These are phyloP conservation scores for Colletotrichum acutatum DNA, from an alignment of 2,329 filamentous ascomycete genomes.

Conservation along the genomic window DNA sequence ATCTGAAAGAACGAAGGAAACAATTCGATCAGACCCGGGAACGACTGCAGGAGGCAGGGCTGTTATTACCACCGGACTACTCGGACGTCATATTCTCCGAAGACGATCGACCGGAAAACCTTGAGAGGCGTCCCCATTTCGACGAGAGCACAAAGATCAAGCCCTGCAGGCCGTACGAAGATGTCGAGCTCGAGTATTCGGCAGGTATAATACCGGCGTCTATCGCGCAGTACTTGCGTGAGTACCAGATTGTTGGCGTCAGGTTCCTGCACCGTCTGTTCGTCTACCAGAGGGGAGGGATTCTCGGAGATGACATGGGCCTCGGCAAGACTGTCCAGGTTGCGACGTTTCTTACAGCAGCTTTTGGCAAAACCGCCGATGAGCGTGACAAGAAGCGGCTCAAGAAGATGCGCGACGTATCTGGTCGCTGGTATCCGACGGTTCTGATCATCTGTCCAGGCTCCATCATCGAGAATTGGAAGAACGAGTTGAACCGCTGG, in stretches of 20 bases:
- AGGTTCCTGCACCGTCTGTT: constrained; percentile 89
- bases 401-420: constrained; percentile 80
- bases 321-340: constrained; percentile 97
- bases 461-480: constrained; percentile 91
- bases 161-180: constrained; percentile 76
- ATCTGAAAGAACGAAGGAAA: constrained; percentile 75
- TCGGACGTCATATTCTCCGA: constrained; percentile 82
- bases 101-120: constrained; percentile 53
- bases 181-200: constrained; percentile 80
- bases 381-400: constrained; percentile 87
- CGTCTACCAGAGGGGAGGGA: constrained; percentile 89
- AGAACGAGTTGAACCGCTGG: constrained; percentile 86
- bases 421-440: constrained; percentile 80
- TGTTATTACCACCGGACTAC: constrained; percentile 83
- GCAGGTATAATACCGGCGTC: constrained; percentile 86
- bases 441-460: constrained; percentile 90
- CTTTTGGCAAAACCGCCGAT: constrained; percentile 94
- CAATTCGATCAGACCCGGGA: constrained; percentile 73
- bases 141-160: constrained; percentile 63
- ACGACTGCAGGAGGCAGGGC: constrained; percentile 71
- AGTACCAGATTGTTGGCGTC: constrained; percentile 90
- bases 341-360: constrained; percentile 88
- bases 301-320: constrained; percentile 97
- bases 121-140: constrained; percentile 79
- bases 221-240: constrained; percentile 90